phyloP scores from a whole-genome alignment of 768 basidiomycete genomes.

The Rhodotorula taiwanensis region DNA sequence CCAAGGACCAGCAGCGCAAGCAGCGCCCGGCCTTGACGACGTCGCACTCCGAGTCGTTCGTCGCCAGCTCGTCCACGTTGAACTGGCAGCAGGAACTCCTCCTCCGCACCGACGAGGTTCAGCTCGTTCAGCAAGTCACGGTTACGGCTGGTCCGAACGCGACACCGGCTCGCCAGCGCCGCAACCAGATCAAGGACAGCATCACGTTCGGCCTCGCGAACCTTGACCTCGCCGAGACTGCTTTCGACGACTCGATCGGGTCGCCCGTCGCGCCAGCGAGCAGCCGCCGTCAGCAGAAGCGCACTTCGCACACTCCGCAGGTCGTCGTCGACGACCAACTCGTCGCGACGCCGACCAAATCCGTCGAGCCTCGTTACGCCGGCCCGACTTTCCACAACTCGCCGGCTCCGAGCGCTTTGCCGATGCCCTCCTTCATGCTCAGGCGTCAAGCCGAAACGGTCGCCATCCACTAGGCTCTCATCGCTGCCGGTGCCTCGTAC shows the following conservation, averaged over 20 bases:
- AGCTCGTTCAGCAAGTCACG: neutral
- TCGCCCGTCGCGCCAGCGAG: neutral
- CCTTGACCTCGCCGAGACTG: slow-evolving; percentile 8
- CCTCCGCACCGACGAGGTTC: slow-evolving; percentile 3
- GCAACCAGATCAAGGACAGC: slow-evolving; percentile 17
- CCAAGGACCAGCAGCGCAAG: neutral
- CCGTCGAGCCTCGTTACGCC: slow-evolving; percentile 25
- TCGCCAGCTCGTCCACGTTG: neutral
- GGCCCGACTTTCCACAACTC: slow-evolving; percentile 35
- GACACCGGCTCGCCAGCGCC: slow-evolving; percentile 24
- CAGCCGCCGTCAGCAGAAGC: neutral
- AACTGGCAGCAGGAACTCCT: slow-evolving; percentile 34
- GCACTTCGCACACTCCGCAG: neutral
- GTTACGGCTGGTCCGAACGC: neutral
- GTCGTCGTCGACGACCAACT: slow-evolving; percentile 7
- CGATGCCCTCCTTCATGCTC: slow-evolving; percentile 24
- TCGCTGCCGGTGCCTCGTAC: neutral
- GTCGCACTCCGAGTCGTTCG: slow-evolving; percentile 4
- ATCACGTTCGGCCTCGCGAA: slow-evolving; percentile 25
- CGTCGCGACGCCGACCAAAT: neutral
- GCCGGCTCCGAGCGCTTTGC: slow-evolving; percentile 27
- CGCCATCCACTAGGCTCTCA: neutral
- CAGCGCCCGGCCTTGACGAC: slow-evolving; percentile 11
- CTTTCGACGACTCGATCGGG: neutral
- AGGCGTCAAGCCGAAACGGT: slow-evolving; percentile 7